Conservation (phyloP, 2,329 filamentous ascomycete species). For the Metarhizium rileyi region DNA sequence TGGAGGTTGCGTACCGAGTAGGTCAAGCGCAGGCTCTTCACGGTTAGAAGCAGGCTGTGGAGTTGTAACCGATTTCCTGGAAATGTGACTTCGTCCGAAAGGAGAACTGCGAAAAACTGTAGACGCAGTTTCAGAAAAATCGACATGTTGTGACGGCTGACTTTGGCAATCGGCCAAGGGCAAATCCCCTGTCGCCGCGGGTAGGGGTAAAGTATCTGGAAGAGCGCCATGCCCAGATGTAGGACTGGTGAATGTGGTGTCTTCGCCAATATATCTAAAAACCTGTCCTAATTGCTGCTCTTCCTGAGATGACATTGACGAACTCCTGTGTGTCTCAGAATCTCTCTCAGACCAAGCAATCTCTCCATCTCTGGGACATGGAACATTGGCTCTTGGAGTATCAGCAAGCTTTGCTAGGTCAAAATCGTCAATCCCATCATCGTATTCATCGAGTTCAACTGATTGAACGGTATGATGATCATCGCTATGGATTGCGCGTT, state of each 20-base stretch:
- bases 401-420: slow-evolving; percentile 13
- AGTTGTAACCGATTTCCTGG: slow-evolving; percentile 4
- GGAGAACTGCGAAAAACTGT: slow-evolving; percentile 23
- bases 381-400: neutral
- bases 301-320: slow-evolving; percentile 14
- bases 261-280: slow-evolving; percentile 17
- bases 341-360: slow-evolving; percentile 21
- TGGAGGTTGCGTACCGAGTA: neutral
- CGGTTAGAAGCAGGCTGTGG: neutral
- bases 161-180: neutral
- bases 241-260: slow-evolving; percentile 20
- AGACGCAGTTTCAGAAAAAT: slow-evolving; percentile 28
- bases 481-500: neutral
- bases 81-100: slow-evolving; percentile 4
- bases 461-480: neutral
- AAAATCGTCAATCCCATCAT: slow-evolving; percentile 16
- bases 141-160: slow-evolving; percentile 9
- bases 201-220: slow-evolving; percentile 23
- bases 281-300: slow-evolving; percentile 7
- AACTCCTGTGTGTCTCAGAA: slow-evolving; percentile 20
- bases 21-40: neutral
- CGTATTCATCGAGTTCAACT: slow-evolving; percentile 10
- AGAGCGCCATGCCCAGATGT: slow-evolving; percentile 13
- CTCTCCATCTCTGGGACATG: neutral
- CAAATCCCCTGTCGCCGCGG: slow-evolving; percentile 1